Evolutionary conservation across 176 grass and related monocot species (phyloP), one percentile per base, ranked within the genome.

Genomic region (Canna indica): DNA sequence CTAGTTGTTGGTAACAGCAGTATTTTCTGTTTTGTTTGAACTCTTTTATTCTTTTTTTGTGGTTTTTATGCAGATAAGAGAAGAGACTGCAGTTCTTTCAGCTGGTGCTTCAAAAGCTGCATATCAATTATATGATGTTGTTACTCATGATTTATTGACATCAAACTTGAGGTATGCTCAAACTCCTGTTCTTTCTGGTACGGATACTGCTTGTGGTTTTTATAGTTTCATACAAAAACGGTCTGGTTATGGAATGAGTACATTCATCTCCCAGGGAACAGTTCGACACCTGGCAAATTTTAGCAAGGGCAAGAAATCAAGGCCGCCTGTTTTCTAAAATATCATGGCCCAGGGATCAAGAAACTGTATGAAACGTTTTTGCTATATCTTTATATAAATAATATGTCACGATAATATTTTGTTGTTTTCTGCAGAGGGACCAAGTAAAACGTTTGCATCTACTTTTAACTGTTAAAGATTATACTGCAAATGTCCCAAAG

Each of bases 391-490:
- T 38, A 48, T 64, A 31, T 18, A 62, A 73, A 2, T 14, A 65
- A 72, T 34, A 45, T 78, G 11, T 64, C 38, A 3, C 59, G 26
- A 4, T 15, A 46, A 69, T 39, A 32, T 68, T 75, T 74, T 73
- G 25, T 79, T 44, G 78, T 68, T 72, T 50, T 62, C 77, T 83
- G 28, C 77, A 97, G 93, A 89, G 81, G 73, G 93, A 91, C 64
- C 86, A 91, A 46, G 88, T 97, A 73, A 91, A 90, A 77, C 88
- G 93, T 56, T 76, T 97, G 56, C 80, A 97, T 87, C 78, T 97
- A 71, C 93, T 97, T 86, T 70, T 97, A 58, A 97, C 93, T 31
- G 86, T 97, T 38, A 91, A 97, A 76, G 93, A 97, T 52, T 87
- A 83, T 75, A 86, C 93, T 53, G 83, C 88, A 8, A 90, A 90